These are phyloP conservation scores for Colletotrichum ledebouriae DNA, from an alignment of 2,329 filamentous ascomycete genomes.

Conservation along the genomic window DNA sequence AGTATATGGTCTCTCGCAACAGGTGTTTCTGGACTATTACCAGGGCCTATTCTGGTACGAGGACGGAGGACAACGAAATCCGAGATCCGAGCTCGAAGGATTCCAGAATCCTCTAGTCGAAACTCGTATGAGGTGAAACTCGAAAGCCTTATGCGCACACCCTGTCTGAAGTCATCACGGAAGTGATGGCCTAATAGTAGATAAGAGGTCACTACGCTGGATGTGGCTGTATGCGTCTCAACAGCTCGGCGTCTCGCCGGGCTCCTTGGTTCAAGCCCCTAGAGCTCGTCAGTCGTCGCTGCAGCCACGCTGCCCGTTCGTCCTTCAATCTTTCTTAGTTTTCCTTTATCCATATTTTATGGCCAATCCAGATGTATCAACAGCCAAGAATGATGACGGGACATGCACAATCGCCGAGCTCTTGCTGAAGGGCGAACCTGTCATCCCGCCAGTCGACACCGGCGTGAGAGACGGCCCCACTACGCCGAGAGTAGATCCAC, in stretches of 20 bases:
- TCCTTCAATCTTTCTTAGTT: not conserved
- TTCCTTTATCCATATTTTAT: not conserved
- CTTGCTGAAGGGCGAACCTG: not conserved
- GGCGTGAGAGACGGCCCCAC: not conserved
- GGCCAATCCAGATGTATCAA: not conserved
- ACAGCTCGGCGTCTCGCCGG: conserved; percentile 13
- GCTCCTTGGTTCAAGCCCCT: not conserved
- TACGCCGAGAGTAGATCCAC: not conserved
- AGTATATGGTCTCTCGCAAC: no score
- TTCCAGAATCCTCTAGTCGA: no score
- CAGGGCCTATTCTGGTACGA: no score
- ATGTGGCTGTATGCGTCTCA: not conserved
- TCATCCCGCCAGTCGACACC: not conserved
- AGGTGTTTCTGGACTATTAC: no score
- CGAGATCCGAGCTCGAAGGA: no score
- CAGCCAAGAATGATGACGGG: not conserved
- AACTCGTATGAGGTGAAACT: no score
- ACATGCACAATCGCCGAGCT: conserved; percentile 2
- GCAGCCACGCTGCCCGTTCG: conserved; percentile 25
- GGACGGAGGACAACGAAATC: no score
- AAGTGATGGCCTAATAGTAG: no score
- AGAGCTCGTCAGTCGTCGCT: not conserved
- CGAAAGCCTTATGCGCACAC: no score
- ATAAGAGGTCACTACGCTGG: not conserved
- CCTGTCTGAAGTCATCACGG: no score